Conservation (phyloP, 2,329 filamentous ascomycete species). For the Rhynchosporium graminicola region DNA sequence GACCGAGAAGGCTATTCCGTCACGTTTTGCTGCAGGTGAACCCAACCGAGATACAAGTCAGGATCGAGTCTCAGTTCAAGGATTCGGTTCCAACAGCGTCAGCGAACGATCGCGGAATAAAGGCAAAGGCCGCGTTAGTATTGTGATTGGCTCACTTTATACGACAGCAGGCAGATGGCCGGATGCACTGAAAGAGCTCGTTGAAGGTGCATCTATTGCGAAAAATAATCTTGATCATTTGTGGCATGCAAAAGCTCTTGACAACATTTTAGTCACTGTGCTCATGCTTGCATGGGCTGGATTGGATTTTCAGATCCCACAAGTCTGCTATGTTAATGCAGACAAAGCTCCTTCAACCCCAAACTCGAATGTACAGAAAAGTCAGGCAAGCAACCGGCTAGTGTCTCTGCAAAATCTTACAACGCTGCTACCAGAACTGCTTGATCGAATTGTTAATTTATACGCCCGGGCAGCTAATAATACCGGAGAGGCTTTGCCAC, state of each 20-base stretch:
- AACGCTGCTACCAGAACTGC: conserved; percentile 66
- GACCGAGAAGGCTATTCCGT: conserved; percentile 25
- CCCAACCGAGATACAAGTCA: conserved; percentile 33
- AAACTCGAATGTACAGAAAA: conserved; percentile 36
- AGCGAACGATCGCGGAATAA: conserved; percentile 79
- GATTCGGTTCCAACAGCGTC: conserved; percentile 70
- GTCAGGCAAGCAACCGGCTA: conserved; percentile 37
- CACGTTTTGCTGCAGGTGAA: conserved; percentile 30
- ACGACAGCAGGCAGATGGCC: conserved; percentile 87
- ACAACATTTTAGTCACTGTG: conserved; percentile 80
- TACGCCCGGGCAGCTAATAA: conserved; percentile 67
- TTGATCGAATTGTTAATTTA: conserved; percentile 72
- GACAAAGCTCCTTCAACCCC: conserved; percentile 38
- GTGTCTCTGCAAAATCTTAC: conserved; percentile 54
- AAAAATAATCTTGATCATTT: conserved; percentile 84
- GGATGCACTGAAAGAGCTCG: conserved; percentile 81
- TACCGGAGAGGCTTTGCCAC: conserved; percentile 68
- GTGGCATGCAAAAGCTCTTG: conserved; percentile 96
- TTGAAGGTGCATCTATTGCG: conserved; percentile 75
- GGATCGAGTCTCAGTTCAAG: conserved; percentile 64
- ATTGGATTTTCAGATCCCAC: conserved; percentile 77
- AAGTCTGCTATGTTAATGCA: conserved; percentile 47
- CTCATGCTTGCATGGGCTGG: conserved; percentile 82
- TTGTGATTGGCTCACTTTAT: conserved; percentile 82
- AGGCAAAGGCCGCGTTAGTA: conserved; percentile 75